Base-by-base conservation (phyloP, 106 monocot species). In the Acorus calamus region DNA sequence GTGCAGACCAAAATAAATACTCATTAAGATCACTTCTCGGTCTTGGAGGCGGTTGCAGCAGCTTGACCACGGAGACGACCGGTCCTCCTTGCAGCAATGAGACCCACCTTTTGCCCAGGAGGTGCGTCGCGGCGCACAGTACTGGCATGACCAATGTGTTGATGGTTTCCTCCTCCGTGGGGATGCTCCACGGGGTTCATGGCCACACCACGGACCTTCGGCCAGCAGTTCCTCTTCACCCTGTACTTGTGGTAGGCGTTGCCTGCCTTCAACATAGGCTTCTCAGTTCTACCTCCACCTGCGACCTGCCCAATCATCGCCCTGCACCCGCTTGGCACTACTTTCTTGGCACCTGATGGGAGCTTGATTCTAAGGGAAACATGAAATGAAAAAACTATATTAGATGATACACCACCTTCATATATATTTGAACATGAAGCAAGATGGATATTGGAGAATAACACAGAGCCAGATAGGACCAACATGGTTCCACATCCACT, bases 161-260 rank as follows among this genome's bases (percentile, higher is more conserved):
- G 83, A 68, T 83, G 83, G 75, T 83, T 83, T 54, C 83, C 78
- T 75, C 83, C 83, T 64, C 83, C 78, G 6, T 83, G 83, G 50
- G 78, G 82, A 77, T 82, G 82, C 54, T 83, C 83, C 4, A 83
- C 83, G 0, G 83, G 83, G 52, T 83, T 83, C 83, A 79, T 83
- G 42, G 83, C 79, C 62, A 83, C 83, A 79, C 83, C 83, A 64
- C 83, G 74, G 13, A 83, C 83, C 79, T 83, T 78, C 4, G 83
- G 83, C 83, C 79, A 83, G 69, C 79, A 83, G 76, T 83, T 83
- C 8, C 83, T 78, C 83, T 83, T 83, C 64, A 83, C 83, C 3
- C 83, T 55, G 69, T 71, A 83, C 68, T 83, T 81, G 70, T 76
- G 76, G 53, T 76, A 76, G 13, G 76, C 76, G 47, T 76, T 76